Conservation (phyloP, 139 green algal genomes). For the Zygnema cylindricum region DNA sequence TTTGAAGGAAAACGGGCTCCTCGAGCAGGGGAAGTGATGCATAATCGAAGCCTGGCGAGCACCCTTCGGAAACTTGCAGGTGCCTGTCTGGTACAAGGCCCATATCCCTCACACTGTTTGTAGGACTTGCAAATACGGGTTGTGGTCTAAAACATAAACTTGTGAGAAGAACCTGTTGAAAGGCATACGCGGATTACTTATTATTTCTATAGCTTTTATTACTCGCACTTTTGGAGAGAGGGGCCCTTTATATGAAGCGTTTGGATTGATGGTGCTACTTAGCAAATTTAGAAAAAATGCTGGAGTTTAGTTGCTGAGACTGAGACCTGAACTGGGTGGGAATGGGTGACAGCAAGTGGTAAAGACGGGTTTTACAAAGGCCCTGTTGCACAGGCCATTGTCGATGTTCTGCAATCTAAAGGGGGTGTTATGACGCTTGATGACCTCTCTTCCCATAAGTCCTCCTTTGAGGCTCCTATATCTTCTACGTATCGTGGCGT, state of each 20-base stretch:
- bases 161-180: too few species aligned
- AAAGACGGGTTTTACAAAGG: constrained; percentile 75
- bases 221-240: too few species aligned
- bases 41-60: constrained; percentile 64
- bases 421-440: constrained; percentile 68
- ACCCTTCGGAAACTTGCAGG: constrained; percentile 62
- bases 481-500: constrained; percentile 69
- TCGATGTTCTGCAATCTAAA: constrained; percentile 63
- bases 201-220: too few species aligned
- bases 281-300: too few species aligned
- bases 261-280: too few species aligned
- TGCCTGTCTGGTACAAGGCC: neutral
- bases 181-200: too few species aligned
- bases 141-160: too few species aligned
- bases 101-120: too few species aligned
- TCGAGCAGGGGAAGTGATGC: constrained; percentile 67
- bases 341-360: constrained; percentile 61
- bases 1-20: constrained; percentile 61
- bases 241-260: too few species aligned
- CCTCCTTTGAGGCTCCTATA: constrained; percentile 64
- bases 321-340: too few species aligned
- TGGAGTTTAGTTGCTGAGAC: too few species aligned
- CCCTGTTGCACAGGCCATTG: constrained; percentile 70
- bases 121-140: too few species aligned
- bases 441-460: constrained; percentile 69